Base-by-base conservation (phyloP, 352 stramenopile species). In the Phytophthora kernoviae region DNA sequence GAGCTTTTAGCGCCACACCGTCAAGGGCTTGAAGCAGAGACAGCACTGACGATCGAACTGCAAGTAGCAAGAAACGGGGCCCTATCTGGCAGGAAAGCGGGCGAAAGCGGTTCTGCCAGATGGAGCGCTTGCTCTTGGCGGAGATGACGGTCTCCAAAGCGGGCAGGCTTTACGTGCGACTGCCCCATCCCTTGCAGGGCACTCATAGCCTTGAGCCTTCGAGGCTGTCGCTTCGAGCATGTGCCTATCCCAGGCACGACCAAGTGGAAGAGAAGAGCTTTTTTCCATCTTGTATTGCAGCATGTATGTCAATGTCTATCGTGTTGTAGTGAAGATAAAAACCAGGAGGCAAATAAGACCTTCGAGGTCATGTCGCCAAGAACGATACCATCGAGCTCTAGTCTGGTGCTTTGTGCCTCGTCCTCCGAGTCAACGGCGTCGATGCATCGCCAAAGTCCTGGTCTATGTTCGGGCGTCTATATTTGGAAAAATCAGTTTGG, bases 21-120 rank as follows among this genome's bases (percentile, higher is more conserved):
- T 42, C 21, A 17, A 2, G 17, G 22, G 32, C 22, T 30, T 30
- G 24, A 30, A 30, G 24, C 24, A 30, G 24, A 30, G 24, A 6
- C 24, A 30, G 54, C 34, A n/a, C 30, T 11, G 32, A 26, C 49
- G 15, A 32, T 20, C 43, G 42, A 59, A 58, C 45, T 74, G 61
- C 54, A 74, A 74, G 32, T 49, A 51, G 65, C 51, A 51, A 66
- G 61, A 70, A 64, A 70, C 39, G 42, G 54, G 48, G 30, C 59
- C 37, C 22, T 20, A 62, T 39, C 55, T 51, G 39, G 36, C 18
- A 44, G 41, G 15, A 53, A 40, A 32, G 20, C n/a, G 48, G 37
- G 24, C 53, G 22, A 54, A 18, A 45, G 5, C 10, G 24, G n/a
- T 12, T 20, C 10, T 9, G 44, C 43, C 62, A 73, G 58, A 58